Evolutionary conservation across 164 flowering plant genomes (phyloP).

Genomic region (Vitis labrusca): DNA sequence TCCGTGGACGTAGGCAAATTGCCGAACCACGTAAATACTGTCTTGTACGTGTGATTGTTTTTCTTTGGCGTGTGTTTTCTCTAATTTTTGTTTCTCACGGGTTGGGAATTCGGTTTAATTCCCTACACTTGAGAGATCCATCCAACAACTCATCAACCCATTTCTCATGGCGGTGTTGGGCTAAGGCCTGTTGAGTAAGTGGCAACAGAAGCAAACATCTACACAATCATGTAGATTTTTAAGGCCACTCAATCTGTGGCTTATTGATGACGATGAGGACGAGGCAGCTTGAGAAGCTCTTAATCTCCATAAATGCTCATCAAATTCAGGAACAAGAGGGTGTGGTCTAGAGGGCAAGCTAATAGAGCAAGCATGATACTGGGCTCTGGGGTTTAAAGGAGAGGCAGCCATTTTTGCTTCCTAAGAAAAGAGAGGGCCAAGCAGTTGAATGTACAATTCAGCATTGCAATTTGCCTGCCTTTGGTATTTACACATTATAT

Average conservation of each 20-base stretch:
- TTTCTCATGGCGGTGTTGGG: conserved; percentile 7
- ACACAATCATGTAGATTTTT: conserved; percentile 27
- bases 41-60: no score
- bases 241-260: conserved; percentile 16
- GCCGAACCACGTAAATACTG: no score
- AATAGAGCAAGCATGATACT: conserved; percentile 19
- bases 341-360: conserved; percentile 40
- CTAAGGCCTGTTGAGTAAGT: conserved; percentile 18
- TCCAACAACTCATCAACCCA: conserved; percentile 30
- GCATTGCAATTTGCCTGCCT: no score
- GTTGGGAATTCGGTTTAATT: no score
- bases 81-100: no score
- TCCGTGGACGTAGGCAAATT: no score
- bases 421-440: no score
- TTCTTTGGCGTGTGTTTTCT: no score
- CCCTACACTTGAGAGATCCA: conserved; percentile 23
- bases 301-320: conserved; percentile 25
- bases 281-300: conserved; percentile 19
- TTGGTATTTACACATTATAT: no score
- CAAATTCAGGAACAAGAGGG: conserved; percentile 15
- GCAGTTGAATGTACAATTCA: no score
- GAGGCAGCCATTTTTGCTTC: background rate
- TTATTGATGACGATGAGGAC: conserved; percentile 23
- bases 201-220: conserved; percentile 27
- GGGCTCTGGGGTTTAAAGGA: background rate